Conservation (phyloP, 2,329 filamentous ascomycete genomes). For the Fusarium foetens region DNA sequence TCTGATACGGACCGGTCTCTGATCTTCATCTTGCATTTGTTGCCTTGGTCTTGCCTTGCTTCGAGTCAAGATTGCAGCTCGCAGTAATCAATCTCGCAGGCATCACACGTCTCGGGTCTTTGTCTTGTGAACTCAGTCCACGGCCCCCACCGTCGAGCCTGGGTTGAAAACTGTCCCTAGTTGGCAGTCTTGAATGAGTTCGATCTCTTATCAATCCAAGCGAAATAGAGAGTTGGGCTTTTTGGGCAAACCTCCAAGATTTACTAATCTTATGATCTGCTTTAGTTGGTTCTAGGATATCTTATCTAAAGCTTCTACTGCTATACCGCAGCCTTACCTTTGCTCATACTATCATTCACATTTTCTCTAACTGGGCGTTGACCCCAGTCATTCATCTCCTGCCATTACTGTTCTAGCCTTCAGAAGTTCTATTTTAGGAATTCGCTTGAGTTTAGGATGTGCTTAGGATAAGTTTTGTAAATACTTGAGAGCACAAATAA, state of each 20-base stretch:
- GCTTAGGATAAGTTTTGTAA: background rate
- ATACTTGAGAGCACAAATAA: background rate
- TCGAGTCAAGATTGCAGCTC: background rate
- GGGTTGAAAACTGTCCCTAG: background rate
- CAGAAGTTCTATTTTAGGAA: background rate
- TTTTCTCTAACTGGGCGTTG: background rate
- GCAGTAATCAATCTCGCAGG: background rate
- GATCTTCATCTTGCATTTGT: background rate
- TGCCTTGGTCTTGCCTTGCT: background rate
- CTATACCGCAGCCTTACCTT: background rate
- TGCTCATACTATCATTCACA: background rate
- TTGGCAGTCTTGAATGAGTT: too few relatives aligned
- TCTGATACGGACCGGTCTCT: slow-evolving; percentile 16
- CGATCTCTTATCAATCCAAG: background rate
- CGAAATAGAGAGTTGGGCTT: background rate
- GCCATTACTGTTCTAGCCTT: background rate
- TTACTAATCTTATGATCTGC: background rate
- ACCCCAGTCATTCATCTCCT: too few relatives aligned
- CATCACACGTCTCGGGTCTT: background rate
- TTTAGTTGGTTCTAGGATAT: background rate
- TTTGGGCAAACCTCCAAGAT: background rate
- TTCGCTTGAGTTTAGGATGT: background rate
- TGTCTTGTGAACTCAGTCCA: background rate
- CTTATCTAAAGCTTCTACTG: background rate
- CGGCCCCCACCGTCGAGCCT: background rate